phyloP scores from a whole-genome alignment of 2,329 filamentous ascomycete species.

The Penicillium sp. region DNA sequence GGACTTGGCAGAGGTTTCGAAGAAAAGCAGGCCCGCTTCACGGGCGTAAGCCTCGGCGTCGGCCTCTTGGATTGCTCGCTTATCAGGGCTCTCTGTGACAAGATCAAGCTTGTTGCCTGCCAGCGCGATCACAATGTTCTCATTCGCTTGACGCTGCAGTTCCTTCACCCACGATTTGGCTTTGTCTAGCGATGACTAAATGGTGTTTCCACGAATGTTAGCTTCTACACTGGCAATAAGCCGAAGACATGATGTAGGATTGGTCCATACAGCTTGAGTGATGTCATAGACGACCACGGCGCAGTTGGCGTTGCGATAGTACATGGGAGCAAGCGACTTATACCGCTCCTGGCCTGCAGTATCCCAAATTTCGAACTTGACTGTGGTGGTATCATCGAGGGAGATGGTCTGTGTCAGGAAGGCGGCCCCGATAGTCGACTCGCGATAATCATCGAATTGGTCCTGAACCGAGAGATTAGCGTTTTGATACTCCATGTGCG shows the following conservation, averaged over 20 bases:
- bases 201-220: constrained; percentile 12
- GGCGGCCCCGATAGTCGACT: constrained; percentile 95
- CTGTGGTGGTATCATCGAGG: constrained; percentile 92
- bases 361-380: constrained; percentile 99
- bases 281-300: constrained; percentile 99
- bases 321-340: constrained; percentile 98
- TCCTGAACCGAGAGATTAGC: constrained; percentile 52
- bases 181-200: constrained; percentile 88
- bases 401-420: constrained; percentile 99
- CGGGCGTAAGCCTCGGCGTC: constrained; percentile 92
- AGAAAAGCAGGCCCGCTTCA: constrained; percentile 90
- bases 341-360: constrained; percentile 97
- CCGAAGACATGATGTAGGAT: neutral
- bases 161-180: constrained; percentile 99
- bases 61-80: constrained; percentile 77
- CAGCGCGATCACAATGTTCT: constrained; percentile 97
- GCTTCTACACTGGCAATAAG: constrained; percentile 4
- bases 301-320: constrained; percentile 98
- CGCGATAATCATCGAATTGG: constrained; percentile 97
- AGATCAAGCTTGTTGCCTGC: constrained; percentile 97
- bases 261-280: constrained; percentile 76
- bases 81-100: constrained; percentile 87
- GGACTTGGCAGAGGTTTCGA: constrained; percentile 96
- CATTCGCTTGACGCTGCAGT: constrained; percentile 94
- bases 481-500: neutral